Percentiles rank a stretch among this genome's conserved stretches.
phyloP scores from a whole-genome alignment of 2,329 filamentous ascomycete genomes.

The Exophiala aquamarina region DNA sequence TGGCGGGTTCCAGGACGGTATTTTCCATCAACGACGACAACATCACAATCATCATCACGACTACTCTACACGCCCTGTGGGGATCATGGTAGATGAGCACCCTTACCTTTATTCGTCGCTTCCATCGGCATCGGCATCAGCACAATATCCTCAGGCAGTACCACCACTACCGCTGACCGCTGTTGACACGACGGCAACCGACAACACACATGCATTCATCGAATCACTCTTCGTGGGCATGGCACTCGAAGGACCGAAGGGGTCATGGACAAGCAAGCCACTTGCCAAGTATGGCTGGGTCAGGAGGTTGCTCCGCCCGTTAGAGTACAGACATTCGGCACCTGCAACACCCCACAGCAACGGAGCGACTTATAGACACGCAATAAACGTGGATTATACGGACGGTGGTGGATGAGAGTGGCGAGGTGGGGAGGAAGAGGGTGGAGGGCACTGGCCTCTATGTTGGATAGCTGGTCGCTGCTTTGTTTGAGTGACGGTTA shows the following conservation, averaged over 20 bases:
- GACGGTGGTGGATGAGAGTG: conserved; percentile 16
- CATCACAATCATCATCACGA: too few relatives aligned
- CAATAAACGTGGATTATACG: conserved; percentile 7
- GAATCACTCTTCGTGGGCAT: conserved; percentile 18
- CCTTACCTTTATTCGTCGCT: background rate
- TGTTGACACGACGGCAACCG: conserved; percentile 11
- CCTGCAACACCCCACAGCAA: too few relatives aligned
- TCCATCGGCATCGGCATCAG: too few relatives aligned
- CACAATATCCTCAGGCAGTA: too few relatives aligned
- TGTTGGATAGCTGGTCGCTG: conserved; percentile 15
- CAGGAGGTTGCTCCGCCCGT: too few relatives aligned
- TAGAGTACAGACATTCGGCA: too few relatives aligned
- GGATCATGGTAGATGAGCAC: background rate
- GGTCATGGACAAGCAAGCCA: conserved; percentile 7
- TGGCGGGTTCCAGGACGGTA: too few relatives aligned
- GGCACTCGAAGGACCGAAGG: conserved; percentile 15
- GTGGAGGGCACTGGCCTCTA: conserved; percentile 20
- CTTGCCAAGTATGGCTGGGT: too few relatives aligned
- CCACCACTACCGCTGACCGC: background rate
- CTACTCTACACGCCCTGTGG: too few relatives aligned
- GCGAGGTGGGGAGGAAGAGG: conserved; percentile 11
- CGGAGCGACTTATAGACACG: conserved; percentile 20
- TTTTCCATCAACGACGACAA: too few relatives aligned
- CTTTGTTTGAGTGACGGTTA: conserved; percentile 18
- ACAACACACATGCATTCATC: conserved; percentile 14